Percentiles rank a stretch among this genome's conserved stretches.
Evolutionary conservation across 2,329 filamentous ascomycete species (phyloP).

Genomic region (Cordyceps fumosorosea): DNA sequence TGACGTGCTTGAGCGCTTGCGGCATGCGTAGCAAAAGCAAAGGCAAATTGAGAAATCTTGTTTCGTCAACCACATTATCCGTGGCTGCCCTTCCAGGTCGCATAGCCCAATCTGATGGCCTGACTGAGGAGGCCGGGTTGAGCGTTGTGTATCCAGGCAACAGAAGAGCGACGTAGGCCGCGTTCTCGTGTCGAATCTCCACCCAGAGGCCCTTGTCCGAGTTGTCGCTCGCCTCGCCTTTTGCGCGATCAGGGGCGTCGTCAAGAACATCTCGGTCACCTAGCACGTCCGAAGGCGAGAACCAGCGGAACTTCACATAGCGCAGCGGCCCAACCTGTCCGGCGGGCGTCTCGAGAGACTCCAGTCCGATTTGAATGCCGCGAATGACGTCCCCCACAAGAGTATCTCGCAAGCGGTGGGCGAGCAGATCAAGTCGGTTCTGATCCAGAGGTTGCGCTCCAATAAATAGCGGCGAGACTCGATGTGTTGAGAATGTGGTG

Average conservation of each 20-base stretch:
- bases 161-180: constrained; percentile 43
- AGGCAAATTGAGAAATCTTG: constrained; percentile 37
- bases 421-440: constrained; percentile 35
- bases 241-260: constrained; percentile 13
- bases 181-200: constrained; percentile 47
- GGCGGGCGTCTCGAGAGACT: constrained; percentile 33
- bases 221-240: constrained; percentile 18
- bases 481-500: constrained; percentile 52
- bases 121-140: not conserved
- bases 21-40: constrained; percentile 52
- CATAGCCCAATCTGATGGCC: constrained; percentile 18
- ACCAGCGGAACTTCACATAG: constrained; percentile 42
- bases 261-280: constrained; percentile 22
- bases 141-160: constrained; percentile 31
- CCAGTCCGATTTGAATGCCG: constrained; percentile 48
- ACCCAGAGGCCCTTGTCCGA: constrained; percentile 35
- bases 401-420: constrained; percentile 44
- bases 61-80: not conserved
- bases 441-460: constrained; percentile 34
- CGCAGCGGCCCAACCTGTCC: constrained; percentile 38
- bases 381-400: constrained; percentile 55
- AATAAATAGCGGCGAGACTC: constrained; percentile 47
- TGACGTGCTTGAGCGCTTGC: constrained; percentile 39
- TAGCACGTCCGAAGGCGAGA: constrained; percentile 27
- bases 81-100: constrained; percentile 14